These are phyloP conservation scores for Luzula sylvatica DNA, from an alignment of 176 grass and related monocot genomes.

Conservation along the genomic window DNA sequence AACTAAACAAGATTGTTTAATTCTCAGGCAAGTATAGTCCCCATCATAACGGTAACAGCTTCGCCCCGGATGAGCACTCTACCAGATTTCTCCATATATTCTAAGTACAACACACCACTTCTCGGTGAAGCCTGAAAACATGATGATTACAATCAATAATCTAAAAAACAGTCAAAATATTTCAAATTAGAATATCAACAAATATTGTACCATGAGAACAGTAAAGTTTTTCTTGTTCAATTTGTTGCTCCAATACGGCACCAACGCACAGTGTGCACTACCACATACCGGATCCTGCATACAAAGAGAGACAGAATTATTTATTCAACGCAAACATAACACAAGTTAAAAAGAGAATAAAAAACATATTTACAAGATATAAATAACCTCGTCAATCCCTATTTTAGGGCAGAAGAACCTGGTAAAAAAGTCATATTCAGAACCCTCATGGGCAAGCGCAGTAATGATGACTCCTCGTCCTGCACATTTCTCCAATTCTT, in stretches of 20 bases:
- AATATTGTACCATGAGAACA: constrained; percentile 29
- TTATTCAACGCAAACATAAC: not conserved
- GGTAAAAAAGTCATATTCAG: constrained; percentile 38
- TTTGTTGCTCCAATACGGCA: constrained; percentile 42
- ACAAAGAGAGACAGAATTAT: not conserved
- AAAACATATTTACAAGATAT: not conserved
- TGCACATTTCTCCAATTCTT: constrained; percentile 32
- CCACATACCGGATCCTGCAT: constrained; percentile 50
- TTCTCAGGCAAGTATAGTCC: constrained; percentile 22
- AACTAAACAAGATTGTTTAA: not conserved
- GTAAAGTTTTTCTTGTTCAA: constrained; percentile 25
- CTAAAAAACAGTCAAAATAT: not conserved
- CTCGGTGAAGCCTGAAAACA: constrained; percentile 42
- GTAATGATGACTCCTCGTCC: constrained; percentile 28
- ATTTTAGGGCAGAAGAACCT: constrained; percentile 38
- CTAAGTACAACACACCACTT: constrained; percentile 29
- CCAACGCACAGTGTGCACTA: constrained; percentile 36
- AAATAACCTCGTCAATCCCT: constrained; percentile 41
- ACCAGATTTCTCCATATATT: constrained; percentile 18
- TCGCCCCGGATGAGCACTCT: constrained; percentile 35
- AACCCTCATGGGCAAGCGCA: constrained; percentile 21
- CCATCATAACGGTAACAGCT: constrained; percentile 33
- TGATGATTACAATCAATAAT: not conserved
- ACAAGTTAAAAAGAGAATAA: not conserved
- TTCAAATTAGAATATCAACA: not conserved